Conservation (phyloP, 225 moss, liverwort and hornwort genomes). For the Polytrichum formosum region DNA sequence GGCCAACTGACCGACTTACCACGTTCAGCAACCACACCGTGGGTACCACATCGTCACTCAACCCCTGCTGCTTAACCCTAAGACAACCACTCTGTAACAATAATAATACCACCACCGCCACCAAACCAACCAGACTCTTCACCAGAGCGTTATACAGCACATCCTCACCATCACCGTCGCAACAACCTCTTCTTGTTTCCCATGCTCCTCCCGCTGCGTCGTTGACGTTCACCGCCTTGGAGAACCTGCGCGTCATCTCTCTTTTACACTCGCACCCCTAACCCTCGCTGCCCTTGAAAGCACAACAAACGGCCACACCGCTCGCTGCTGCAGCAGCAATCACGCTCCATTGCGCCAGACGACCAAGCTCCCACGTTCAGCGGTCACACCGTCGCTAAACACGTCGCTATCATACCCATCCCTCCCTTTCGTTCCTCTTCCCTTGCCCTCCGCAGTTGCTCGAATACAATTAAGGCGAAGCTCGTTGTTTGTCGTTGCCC, state of each 20-base stretch:
- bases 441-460: too few species aligned
- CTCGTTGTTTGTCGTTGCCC: too few species aligned
- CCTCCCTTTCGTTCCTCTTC: too few species aligned
- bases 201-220: conserved; percentile 11
- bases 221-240: conserved; percentile 30
- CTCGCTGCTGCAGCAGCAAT: neutral
- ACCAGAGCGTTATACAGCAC: conserved; percentile 2
- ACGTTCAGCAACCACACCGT: conserved; percentile 20
- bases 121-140: conserved; percentile 26
- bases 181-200: neutral
- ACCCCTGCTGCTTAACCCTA: conserved; percentile 32
- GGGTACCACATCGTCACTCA: conserved; percentile 62
- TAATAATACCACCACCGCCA: conserved; percentile 10
- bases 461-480: too few species aligned
- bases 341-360: conserved; percentile 1
- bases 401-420: too few species aligned
- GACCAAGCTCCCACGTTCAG: too few species aligned
- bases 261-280: conserved; percentile 18
- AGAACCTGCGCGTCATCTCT: conserved; percentile 48
- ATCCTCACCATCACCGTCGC: conserved; percentile 5
- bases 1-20: neutral
- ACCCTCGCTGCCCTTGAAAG: conserved; percentile 13
- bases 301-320: conserved; percentile 12
- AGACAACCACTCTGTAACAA: neutral
- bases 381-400: too few species aligned